Conservation (phyloP, 495 filamentous ascomycete genomes). For the Aspergillus incahuasiensis region DNA sequence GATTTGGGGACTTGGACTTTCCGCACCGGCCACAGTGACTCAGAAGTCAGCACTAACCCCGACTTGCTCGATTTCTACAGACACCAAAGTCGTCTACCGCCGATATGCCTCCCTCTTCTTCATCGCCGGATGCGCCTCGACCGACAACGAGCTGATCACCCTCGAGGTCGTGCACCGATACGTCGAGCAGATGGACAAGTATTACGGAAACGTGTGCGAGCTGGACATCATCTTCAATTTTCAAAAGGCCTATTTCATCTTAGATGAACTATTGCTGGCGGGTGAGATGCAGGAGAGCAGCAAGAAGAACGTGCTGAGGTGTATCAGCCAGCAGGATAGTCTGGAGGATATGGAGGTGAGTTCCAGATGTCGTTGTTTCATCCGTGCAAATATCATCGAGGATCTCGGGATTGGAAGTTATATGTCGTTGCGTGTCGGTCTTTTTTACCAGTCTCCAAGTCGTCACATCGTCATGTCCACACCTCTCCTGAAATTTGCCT, state of each 20-base stretch:
- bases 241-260: conserved; percentile 98
- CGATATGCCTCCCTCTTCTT: conserved; percentile 99
- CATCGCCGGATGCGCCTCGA: conserved; percentile 91
- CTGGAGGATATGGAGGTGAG: conserved; percentile 97
- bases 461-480: not conserved
- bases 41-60: conserved; percentile 3
- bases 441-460: not conserved
- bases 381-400: not conserved
- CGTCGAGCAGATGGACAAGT: conserved; percentile 99
- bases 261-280: conserved; percentile 92
- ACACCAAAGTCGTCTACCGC: conserved; percentile 96
- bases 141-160: conserved; percentile 96
- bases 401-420: not conserved
- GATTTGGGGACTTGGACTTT: not conserved
- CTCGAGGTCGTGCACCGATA: conserved; percentile 98
- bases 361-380: conserved; percentile 19
- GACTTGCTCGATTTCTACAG: conserved; percentile 39
- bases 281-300: conserved; percentile 99
- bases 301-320: conserved; percentile 95
- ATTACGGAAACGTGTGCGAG: conserved; percentile 99
- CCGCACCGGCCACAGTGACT: conserved; percentile 4
- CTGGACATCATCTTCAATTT: conserved; percentile 99
- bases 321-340: conserved; percentile 91
- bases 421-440: not conserved
- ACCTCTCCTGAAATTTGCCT: not conserved